phyloP scores from a whole-genome alignment of 1,139 yeast genomes.

The Taphrina pruni region DNA sequence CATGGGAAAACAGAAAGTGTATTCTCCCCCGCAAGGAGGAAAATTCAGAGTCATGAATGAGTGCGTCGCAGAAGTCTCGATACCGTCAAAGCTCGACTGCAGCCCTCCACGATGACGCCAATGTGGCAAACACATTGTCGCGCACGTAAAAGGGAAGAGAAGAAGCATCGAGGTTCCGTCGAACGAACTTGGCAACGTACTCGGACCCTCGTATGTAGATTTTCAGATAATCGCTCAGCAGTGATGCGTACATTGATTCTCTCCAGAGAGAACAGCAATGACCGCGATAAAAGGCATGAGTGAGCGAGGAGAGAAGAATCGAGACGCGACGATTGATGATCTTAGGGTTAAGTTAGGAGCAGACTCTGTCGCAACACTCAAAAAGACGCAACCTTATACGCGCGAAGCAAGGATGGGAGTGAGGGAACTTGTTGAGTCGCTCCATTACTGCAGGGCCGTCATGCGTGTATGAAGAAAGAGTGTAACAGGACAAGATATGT shows the following conservation, averaged over 20 bases:
- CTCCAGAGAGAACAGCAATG: not conserved
- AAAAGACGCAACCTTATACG: not conserved
- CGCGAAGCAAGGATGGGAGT: constrained; percentile 24
- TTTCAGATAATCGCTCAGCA: constrained; percentile 1
- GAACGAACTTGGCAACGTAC: constrained; percentile 2
- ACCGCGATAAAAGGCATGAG: not conserved
- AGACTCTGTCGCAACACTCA: constrained; percentile 13
- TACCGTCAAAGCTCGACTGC: not conserved
- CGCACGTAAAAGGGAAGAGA: no score
- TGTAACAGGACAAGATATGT: not conserved
- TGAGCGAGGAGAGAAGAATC: constrained; percentile 1
- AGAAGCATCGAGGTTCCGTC: constrained; percentile 8
- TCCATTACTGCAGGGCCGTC: constrained; percentile 29
- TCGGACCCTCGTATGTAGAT: constrained; percentile 6
- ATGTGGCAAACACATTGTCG: no score
- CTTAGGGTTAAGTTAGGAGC: constrained; percentile 29
- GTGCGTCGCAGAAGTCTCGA: constrained; percentile 17
- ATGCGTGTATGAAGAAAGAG: constrained; percentile 7
- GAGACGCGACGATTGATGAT: constrained; percentile 19
- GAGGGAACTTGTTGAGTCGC: constrained; percentile 15
- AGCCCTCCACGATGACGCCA: not conserved
- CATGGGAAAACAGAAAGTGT: not conserved
- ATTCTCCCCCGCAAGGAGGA: not conserved
- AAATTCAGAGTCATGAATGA: not conserved
- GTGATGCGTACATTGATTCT: not conserved